A percentile compares a stretch with the other conserved stretches of the same genome.
Evolutionary conservation across 129 eudicot species (phyloP).

Genomic region (Glebionis coronaria): DNA sequence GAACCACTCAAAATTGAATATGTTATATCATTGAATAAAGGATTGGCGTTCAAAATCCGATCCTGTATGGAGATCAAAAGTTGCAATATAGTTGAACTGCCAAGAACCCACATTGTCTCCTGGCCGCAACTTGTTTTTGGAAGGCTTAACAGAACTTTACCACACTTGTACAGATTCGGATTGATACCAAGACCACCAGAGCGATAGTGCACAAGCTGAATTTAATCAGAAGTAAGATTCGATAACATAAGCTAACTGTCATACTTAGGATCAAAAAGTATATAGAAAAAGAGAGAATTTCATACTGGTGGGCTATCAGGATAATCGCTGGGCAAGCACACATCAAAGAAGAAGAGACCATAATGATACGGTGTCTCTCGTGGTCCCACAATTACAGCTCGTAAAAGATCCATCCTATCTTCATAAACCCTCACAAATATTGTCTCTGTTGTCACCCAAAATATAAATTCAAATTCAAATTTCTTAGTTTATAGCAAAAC

Average conservation of each 20-base stretch:
- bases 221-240: neutral
- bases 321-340: neutral
- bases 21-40: too few species aligned
- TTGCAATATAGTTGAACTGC: too few species aligned
- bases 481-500: neutral
- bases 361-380: neutral
- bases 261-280: neutral
- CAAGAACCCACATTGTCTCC: neutral
- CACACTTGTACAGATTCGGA: neutral
- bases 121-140: neutral
- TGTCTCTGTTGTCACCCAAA: neutral
- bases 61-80: too few species aligned
- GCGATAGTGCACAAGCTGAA: neutral
- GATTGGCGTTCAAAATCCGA: too few species aligned
- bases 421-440: neutral
- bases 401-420: neutral
- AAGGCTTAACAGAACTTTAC: neutral
- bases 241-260: neutral
- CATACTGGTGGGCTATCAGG: constrained; percentile 3
- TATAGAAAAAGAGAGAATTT: neutral
- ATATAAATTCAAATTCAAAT: neutral
- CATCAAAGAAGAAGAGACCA: constrained; percentile 4
- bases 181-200: neutral
- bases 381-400: neutral
- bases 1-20: too few species aligned